Evolutionary conservation across 352 stramenopile genomes (phyloP).

Genomic region (Globisporangium solare): DNA sequence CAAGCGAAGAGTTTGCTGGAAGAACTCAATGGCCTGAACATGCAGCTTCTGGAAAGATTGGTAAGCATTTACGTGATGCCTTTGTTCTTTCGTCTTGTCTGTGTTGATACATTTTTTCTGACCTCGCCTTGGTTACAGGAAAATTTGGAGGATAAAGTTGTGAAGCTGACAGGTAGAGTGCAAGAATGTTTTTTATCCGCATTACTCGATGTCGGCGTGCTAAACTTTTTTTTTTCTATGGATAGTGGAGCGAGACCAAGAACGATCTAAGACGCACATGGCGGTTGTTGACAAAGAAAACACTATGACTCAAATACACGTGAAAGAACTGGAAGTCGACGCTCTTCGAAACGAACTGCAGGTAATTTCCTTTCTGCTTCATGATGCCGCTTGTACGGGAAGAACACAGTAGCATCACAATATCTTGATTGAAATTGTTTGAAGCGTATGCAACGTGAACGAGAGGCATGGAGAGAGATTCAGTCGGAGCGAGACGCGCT

Average conservation of each 20-base stretch:
- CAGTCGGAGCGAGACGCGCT: constrained; percentile 73
- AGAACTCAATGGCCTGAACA: constrained; percentile 81
- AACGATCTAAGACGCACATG: constrained; percentile 59
- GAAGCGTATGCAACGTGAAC: constrained; percentile 68
- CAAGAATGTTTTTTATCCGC: neutral
- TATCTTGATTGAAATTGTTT: neutral
- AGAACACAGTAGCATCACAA: neutral
- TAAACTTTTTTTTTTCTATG: neutral
- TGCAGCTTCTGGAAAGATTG: constrained; percentile 77
- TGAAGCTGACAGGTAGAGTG: constrained; percentile 42
- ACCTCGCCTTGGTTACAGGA: constrained; percentile 30
- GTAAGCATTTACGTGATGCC: constrained; percentile 20
- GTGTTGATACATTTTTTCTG: neutral
- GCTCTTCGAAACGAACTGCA: constrained; percentile 48
- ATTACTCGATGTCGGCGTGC: neutral
- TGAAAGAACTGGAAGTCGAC: constrained; percentile 48
- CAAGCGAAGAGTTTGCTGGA: constrained; percentile 75
- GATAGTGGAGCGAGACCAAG: constrained; percentile 72
- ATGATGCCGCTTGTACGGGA: neutral
- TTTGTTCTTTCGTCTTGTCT: neutral
- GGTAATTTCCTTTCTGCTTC: constrained; percentile 12
- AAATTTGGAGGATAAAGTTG: constrained; percentile 64
- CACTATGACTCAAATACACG: constrained; percentile 28
- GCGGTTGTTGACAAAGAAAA: constrained; percentile 68
- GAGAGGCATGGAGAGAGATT: constrained; percentile 71